These are phyloP conservation scores for Boletus rubropictus DNA, from an alignment of 768 basidiomycete genomes.

Conservation along the genomic window DNA sequence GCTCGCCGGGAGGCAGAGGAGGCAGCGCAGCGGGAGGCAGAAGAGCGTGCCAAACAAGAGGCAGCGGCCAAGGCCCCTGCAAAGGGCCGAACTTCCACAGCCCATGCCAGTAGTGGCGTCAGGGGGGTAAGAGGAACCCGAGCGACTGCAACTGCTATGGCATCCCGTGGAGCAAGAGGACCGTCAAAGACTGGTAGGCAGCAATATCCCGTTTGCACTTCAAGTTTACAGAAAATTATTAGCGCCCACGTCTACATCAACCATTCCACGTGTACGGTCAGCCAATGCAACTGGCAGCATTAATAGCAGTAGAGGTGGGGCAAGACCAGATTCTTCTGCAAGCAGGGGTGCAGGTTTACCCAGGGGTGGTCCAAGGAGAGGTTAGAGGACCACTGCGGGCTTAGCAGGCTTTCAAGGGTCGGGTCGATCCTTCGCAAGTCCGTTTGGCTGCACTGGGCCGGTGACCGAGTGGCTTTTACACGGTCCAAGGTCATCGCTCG, in stretches of 20 bases:
- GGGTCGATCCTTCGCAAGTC: not conserved
- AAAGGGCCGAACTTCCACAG: constrained; percentile 40
- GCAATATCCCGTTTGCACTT: not conserved
- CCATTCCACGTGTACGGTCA: constrained; percentile 21
- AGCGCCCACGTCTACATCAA: constrained; percentile 15
- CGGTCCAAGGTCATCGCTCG: not conserved
- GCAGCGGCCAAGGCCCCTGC: constrained; percentile 29
- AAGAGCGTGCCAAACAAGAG: constrained; percentile 47
- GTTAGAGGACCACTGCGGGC: constrained; percentile 8
- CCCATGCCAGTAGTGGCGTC: constrained; percentile 47
- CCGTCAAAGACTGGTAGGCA: constrained; percentile 35
- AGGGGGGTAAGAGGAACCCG: constrained; percentile 70
- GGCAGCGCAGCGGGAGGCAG: constrained; percentile 38
- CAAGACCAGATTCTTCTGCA: constrained; percentile 21
- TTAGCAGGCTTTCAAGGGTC: not conserved
- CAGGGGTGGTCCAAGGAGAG: constrained; percentile 23
- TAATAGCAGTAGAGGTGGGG: constrained; percentile 12
- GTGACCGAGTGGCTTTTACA: not conserved
- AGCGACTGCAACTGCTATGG: constrained; percentile 46
- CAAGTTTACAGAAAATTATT: constrained; percentile 1
- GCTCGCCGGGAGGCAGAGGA: constrained; percentile 29
- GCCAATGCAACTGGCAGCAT: constrained; percentile 26
- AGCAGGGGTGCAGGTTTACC: constrained; percentile 24
- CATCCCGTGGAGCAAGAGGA: constrained; percentile 42
- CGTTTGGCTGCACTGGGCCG: not conserved